Evolutionary conservation across 2,329 filamentous ascomycete genomes (phyloP), one percentile per base, ranked within the genome.

Genomic region (Coniochaeta hoffmannii): DNA sequence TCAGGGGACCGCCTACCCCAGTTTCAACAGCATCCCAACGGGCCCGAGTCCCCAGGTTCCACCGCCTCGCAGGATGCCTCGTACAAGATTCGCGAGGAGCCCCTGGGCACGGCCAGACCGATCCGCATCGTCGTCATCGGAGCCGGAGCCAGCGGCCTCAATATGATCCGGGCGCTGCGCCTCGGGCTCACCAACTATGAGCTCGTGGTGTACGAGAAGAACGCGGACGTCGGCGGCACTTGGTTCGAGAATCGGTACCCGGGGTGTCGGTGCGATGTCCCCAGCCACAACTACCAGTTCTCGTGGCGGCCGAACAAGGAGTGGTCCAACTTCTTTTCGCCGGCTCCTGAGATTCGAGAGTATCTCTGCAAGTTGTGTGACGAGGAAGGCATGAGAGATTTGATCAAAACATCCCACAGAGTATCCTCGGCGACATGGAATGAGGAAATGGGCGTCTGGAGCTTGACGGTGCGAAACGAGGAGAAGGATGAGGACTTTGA

Each of bases 211-310:
- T 82, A 82, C 62, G 80, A 83, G 60, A 83, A 82, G 68, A 82
- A 82, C 57, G 64, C 68, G 9, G 73, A 76, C 19, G 71, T 82
- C 11, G 80, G 79, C 19, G 81, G 81, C 2, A 83, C 80, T 0
- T 85, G 81, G 81, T 73, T 74, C 58, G 81, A 83, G 63, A 83
- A 82, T 62, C 70, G 74, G 19, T 85, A 85, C 58, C 81, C 81
- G 0, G 80, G 80, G 11, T 82, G 79, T 60, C 71, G 71, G 54
- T 83, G 79, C 62, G 81, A 82, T 63, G 73, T 82, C 30, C 79
- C 79, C 10, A 78, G 74, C 62, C 81, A 85, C 67, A 83, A 80
- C 65, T 86, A 86, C 63, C 82, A 83, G 62, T 85, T 82, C 62
- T 79, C 80, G 2, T 85, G 79, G 76, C 74, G 77, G 55, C 79